A percentile compares a stretch with the other conserved stretches of the same genome.
phyloP scores from a whole-genome alignment of 805 yeast species.

The Candida quercuum region DNA sequence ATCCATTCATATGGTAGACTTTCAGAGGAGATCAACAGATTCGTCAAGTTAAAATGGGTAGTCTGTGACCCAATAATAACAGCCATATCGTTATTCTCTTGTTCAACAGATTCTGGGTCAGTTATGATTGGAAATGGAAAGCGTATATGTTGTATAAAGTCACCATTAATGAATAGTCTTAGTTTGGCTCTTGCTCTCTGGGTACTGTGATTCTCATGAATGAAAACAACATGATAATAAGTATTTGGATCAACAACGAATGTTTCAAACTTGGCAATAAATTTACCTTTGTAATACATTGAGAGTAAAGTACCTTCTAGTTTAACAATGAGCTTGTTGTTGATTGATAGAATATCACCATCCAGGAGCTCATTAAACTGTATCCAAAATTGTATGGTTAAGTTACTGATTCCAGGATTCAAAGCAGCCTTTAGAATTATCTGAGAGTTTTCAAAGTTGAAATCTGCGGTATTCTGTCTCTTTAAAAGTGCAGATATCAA shows the following conservation, averaged over 20 bases:
- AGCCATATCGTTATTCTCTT: not conserved
- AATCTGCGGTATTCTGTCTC: constrained; percentile 14
- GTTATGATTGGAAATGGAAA: constrained; percentile 15
- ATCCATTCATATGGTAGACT: constrained; percentile 47
- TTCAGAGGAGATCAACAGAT: constrained; percentile 33
- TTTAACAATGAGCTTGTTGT: constrained; percentile 15
- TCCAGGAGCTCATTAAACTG: constrained; percentile 24
- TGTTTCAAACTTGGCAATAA: constrained; percentile 12
- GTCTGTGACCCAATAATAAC: constrained; percentile 12
- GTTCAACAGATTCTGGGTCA: not conserved
- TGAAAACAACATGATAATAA: constrained; percentile 17
- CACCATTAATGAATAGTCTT: constrained; percentile 14
- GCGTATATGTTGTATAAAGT: constrained; percentile 14
- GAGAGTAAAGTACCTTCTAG: constrained; percentile 29
- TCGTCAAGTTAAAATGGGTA: constrained; percentile 19
- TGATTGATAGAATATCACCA: constrained; percentile 23
- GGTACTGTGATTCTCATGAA: constrained; percentile 10
- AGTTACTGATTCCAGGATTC: constrained; percentile 1
- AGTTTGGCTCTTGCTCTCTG: constrained; percentile 13
- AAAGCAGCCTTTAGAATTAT: constrained; percentile 9
- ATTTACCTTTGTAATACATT: constrained; percentile 13
- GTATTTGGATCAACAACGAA: constrained; percentile 10
- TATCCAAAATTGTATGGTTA: constrained; percentile 26
- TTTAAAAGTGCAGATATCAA: constrained; percentile 5
- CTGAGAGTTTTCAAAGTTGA: constrained; percentile 26